Conservation (phyloP, 352 stramenopile species). For the Blastocystis sp. region DNA sequence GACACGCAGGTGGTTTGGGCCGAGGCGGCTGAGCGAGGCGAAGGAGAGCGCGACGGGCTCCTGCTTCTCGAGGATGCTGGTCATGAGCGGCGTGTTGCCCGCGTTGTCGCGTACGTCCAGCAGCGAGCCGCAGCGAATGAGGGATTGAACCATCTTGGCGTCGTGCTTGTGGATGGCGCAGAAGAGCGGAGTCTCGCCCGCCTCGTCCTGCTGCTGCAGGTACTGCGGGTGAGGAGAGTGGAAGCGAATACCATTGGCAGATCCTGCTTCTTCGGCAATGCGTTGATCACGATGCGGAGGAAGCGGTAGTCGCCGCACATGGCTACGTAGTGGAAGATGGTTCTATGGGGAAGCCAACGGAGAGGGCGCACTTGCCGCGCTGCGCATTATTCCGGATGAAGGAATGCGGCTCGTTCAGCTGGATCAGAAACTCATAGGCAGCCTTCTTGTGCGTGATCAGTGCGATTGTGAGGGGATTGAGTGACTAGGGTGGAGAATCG, state of each 20-base stretch:
- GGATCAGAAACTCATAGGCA: constrained; percentile 52
- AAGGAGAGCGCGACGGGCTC: constrained; percentile 57
- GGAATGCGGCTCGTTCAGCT: constrained; percentile 7
- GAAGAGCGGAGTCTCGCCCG: constrained; percentile 53
- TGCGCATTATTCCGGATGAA: neutral
- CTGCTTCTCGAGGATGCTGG: constrained; percentile 58
- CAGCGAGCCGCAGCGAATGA: constrained; percentile 64
- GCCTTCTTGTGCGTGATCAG: constrained; percentile 11
- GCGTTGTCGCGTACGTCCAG: constrained; percentile 66
- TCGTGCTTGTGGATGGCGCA: constrained; percentile 34
- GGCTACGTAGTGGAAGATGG: constrained; percentile 37
- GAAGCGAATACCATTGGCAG: neutral
- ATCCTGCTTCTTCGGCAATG: constrained; percentile 42
- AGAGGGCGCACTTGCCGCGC: neutral
- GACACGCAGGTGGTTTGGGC: constrained; percentile 28
- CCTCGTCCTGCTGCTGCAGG: neutral
- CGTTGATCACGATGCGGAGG: constrained; percentile 37
- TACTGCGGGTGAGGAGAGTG: neutral
- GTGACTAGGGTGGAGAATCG: neutral
- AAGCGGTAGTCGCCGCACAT: constrained; percentile 58
- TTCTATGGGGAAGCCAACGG: neutral
- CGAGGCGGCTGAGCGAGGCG: constrained; percentile 63
- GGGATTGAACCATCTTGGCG: constrained; percentile 63
- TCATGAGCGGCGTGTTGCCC: constrained; percentile 70
- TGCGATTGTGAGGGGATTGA: constrained; percentile 39